Conservation (phyloP, 192 early-diverging fungal genomes). For the Umbelopsis isabellina region DNA sequence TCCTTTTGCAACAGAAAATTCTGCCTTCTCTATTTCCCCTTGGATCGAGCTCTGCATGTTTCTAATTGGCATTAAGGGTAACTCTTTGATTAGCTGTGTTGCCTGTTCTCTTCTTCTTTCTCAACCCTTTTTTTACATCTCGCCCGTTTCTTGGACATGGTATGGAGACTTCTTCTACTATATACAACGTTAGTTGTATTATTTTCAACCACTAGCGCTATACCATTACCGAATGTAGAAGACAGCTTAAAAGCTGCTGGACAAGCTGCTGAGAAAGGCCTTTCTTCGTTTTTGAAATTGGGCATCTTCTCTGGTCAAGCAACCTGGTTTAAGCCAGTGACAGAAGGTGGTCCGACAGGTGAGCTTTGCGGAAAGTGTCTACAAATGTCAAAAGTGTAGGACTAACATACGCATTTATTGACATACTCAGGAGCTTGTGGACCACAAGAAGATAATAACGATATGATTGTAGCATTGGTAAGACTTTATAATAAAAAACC, state of each 20-base stretch:
- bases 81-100: neutral
- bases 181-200: too few species aligned
- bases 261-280: too few species aligned
- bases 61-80: neutral
- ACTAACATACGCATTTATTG: neutral
- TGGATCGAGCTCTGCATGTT: conserved; percentile 13
- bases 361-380: neutral
- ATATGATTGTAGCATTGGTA: conserved; percentile 31
- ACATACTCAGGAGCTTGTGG: conserved; percentile 32
- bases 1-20: conserved; percentile 1
- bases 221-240: too few species aligned
- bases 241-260: too few species aligned
- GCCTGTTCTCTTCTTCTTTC: neutral
- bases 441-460: conserved; percentile 20
- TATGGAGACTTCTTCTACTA: too few species aligned
- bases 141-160: too few species aligned
- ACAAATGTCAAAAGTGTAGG: neutral
- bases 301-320: neutral
- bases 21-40: neutral
- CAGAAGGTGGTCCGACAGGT: conserved; percentile 6
- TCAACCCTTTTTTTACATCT: neutral
- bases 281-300: too few species aligned
- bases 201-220: too few species aligned
- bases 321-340: conserved; percentile 1
- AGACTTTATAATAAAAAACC: neutral